Conservation (phyloP, 208 protist species). For the Blastocrithidia nonstop region DNA sequence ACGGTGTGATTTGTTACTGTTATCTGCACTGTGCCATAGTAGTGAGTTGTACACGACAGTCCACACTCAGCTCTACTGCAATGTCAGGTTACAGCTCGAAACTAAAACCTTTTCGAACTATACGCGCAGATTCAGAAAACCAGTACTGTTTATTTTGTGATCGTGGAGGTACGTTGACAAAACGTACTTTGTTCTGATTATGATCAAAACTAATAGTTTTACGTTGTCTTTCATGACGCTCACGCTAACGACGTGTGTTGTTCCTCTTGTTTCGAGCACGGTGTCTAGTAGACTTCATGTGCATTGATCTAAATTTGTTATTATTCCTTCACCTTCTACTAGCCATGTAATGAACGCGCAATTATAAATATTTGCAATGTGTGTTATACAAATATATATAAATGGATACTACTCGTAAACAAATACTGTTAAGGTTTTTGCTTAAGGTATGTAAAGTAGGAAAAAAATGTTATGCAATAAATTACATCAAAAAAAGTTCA, state of each 20-base stretch:
- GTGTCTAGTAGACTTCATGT: no score
- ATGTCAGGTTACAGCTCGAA: conserved; percentile 66
- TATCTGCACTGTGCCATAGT: conserved; percentile 24
- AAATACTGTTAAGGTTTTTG: no score
- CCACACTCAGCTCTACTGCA: conserved; percentile 37
- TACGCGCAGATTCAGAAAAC: conserved; percentile 53
- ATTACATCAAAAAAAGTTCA: no score
- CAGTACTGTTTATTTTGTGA: conserved; percentile 62
- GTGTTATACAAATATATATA: conserved; percentile 1
- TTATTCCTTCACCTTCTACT: no score
- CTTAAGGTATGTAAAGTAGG: no score
- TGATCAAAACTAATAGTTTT: conserved; percentile 50
- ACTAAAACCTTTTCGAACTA: conserved; percentile 56
- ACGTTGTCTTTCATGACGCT: conserved; percentile 4
- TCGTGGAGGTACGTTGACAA: conserved; percentile 53
- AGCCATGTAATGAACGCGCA: not conserved
- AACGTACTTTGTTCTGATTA: conserved; percentile 44
- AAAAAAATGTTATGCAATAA: no score
- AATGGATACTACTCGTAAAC: not conserved
- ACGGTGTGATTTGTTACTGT: no score
- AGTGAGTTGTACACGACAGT: conserved; percentile 56
- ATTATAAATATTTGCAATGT: not conserved
- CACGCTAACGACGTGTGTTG: not conserved
- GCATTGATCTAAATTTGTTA: no score
- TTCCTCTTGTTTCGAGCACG: not conserved